Conservation (phyloP, 2,329 filamentous ascomycete species). For the Cladosporium velox region DNA sequence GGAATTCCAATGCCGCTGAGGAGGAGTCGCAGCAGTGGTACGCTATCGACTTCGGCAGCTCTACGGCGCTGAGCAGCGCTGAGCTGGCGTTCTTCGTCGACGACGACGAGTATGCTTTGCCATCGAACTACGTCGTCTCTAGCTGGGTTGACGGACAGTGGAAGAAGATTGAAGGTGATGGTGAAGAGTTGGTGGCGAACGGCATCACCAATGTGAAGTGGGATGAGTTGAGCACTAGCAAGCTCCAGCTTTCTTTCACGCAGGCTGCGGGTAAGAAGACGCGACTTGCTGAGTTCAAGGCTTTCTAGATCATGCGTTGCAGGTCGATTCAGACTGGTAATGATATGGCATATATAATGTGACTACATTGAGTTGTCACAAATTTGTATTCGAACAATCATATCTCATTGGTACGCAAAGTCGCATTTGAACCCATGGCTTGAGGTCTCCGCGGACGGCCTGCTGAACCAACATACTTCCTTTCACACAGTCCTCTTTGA, state of each 20-base stretch:
- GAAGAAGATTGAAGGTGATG: constrained; percentile 33
- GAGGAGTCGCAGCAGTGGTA: constrained; percentile 40
- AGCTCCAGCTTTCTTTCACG: constrained; percentile 39
- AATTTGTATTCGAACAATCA: not conserved
- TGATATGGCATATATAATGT: not conserved
- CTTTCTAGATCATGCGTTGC: constrained; percentile 26
- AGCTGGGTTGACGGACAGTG: constrained; percentile 32
- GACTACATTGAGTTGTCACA: not conserved
- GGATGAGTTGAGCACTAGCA: constrained; percentile 30
- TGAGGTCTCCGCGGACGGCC: no score
- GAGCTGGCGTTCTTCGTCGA: constrained; percentile 43
- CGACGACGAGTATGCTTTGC: constrained; percentile 33
- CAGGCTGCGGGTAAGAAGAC: constrained; percentile 38
- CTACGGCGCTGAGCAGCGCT: constrained; percentile 34
- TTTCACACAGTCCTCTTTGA: no score
- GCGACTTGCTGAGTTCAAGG: constrained; percentile 44
- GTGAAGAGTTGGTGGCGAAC: constrained; percentile 37
- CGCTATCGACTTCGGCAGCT: constrained; percentile 40
- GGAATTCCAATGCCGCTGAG: constrained; percentile 37
- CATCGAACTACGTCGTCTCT: constrained; percentile 37
- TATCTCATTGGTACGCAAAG: no score
- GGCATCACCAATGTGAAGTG: constrained; percentile 42
- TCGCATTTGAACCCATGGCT: no score
- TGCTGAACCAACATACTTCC: no score
- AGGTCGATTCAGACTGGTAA: not conserved